Base-by-base conservation (phyloP, 441 rosid genomes). In the Populus hybrid region DNA sequence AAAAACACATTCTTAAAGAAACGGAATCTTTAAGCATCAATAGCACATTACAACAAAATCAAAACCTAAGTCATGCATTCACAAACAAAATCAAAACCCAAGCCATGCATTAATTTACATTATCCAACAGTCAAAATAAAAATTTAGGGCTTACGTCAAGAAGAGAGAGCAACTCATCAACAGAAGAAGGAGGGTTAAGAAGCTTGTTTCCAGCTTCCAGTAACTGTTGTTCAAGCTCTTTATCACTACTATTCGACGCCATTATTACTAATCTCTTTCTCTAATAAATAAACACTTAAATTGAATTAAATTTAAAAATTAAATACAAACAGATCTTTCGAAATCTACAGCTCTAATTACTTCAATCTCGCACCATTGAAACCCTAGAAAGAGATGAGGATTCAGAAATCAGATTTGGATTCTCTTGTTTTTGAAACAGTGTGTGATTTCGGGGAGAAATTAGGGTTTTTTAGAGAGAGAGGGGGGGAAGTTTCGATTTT, bases 81-180 rank as follows among this genome's bases (percentile, higher is more conserved):
- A 64, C 6, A 66, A 64, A 29, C 1, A 9, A 66, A 23, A 42
- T 21, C 24, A 16, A 64, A 7, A 21, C 1, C 10, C 50, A 73
- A 78, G 28, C 5, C 2, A 69, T 7, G 8, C 21, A 35, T 14
- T 42, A 3, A 45, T 3, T 61, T 61, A 21, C 28, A 61, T 61
- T 8, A 61, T 23, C 24, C 65, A 42, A 67, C 14, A 64, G 2
- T 50, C 11, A 61, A 64, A 38, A 20, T 69, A 50, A 73, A 64
- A 45, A 31, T 16, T 71, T 77, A 61, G 82, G 69, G 83, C 93
- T 87, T 83, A 97, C 99, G 68, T 97, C 96, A n/a, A 97, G 97
- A 72, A 97, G 92, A 77, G 86, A 78, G 81, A 94, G 94, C 79
- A 97, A 95, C 59, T 92, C 94, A 31, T 90, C 94, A 36, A 88